These are phyloP conservation scores for Phycomyces nitens DNA, from an alignment of 192 early-diverging fungal species.

Conservation along the genomic window DNA sequence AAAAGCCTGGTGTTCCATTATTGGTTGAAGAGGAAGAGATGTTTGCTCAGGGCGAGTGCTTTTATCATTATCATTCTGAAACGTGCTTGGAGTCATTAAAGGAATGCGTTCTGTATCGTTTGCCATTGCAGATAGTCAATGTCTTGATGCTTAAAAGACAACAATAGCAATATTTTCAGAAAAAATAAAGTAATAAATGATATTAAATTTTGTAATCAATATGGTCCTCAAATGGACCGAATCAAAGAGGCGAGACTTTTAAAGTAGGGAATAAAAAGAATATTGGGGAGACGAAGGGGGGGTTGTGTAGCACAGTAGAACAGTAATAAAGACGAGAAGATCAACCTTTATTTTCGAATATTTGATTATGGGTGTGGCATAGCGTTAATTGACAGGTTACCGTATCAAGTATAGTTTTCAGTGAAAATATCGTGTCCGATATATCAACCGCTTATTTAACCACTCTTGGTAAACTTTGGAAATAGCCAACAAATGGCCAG, in stretches of 20 bases:
- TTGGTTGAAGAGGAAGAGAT: too few species aligned
- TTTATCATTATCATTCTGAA: too few species aligned
- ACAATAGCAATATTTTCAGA: background rate
- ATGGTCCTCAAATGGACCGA: too few species aligned
- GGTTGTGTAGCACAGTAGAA: slow-evolving; percentile 1
- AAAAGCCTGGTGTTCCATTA: too few species aligned
- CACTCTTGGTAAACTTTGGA: too few species aligned
- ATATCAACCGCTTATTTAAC: background rate
- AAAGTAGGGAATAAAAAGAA: background rate
- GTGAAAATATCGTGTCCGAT: background rate
- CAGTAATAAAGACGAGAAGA: background rate
- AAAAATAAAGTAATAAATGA: background rate
- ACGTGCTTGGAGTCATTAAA: too few species aligned
- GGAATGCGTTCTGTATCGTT: too few species aligned
- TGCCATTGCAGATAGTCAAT: too few species aligned
- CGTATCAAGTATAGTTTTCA: background rate
- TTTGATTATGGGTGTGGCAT: background rate
- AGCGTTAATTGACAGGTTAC: slow-evolving; percentile 4
- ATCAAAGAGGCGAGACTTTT: too few species aligned
- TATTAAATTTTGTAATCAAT: too few species aligned
- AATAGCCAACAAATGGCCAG: too few species aligned
- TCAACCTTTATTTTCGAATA: background rate
- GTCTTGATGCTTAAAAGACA: background rate
- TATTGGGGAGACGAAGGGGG: background rate
- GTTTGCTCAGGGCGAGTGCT: too few species aligned